Base-by-base conservation (phyloP, 345 rosid genomes). In the Eucalyptus tenuipes region DNA sequence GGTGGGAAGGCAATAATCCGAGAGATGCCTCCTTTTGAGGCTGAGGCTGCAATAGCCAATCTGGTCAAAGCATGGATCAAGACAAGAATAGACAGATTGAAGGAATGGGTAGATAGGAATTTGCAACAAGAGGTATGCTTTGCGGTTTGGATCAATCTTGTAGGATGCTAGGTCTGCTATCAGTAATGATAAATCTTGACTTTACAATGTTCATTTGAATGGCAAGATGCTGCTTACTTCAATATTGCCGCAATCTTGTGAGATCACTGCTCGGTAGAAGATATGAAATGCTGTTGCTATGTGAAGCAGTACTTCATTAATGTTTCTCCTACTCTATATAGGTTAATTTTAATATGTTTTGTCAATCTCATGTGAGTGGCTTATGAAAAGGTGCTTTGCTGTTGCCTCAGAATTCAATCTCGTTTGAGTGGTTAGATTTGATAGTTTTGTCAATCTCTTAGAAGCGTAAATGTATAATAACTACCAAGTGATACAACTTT, bases 1-100 rank as follows among this genome's bases (percentile, higher is more conserved):
- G 99, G 99, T 86, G 99, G 99, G 87, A 97, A 97, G 93, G 98
- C 97, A 85, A 96, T 97, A 87, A 97, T 97, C 87, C 97, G 99
- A 45, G 99, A 97, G 92, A 97, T 97, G 99, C 98, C 99, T 89
- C 99, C 99, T 47, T 97, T 88, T 85, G 99, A 97, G 91, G 99
- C 99, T n/a, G 99, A 96, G 90, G 92, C 95, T 13, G 97, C 96
- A 66, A 96, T 97, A 88, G 98, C 97, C 89, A 95, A 95, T 94
- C 94, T 97, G 87, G 98, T 97, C 29, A 97, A 97, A 90, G 92
- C 88, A 53, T 97, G 99, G 99, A 95, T 97, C 89, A 95, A 91
- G 88, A 90, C 92, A 84, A 97, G 97, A 90, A 89, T 95, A 84
- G 99, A 97, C 92, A 94, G 97, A 92, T 87, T 97, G 89, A 96